Evolutionary conservation across 345 rosid genomes (phyloP), one percentile per base, ranked within the genome.

Genomic region (Eucalyptus decipiens): DNA sequence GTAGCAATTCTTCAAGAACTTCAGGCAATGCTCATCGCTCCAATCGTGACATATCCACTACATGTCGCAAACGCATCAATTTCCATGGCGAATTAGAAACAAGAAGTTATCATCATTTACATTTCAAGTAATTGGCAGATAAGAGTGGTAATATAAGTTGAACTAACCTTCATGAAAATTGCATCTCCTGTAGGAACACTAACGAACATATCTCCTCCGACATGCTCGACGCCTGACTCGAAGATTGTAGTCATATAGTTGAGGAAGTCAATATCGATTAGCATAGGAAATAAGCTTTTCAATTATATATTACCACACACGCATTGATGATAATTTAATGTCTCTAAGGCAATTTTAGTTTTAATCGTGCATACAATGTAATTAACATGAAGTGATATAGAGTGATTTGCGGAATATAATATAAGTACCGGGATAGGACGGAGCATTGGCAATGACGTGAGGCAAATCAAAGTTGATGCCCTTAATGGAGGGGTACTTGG

Each of bases 381-480:
- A 23, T 72, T 24, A 23, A 40, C 28, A 21, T 40, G 30, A 76
- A 21, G 69, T 60, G 69, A 28, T 60, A 13, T 60, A 12, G 17
- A 28, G 16, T 6, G 69, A 60, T 60, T 28, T 56, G 32, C 15
- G 0, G 83, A 24, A 76, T 76, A 42, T 37, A 42, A 21, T 40
- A 21, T 40, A 37, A 76, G 37, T 91, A 89, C 90, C 89, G 1
- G 87, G 87, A 67, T 72, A 72, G 17, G 89, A 26, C 1, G 89
- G 89, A 37, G 92, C 92, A 34, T 54, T 47, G 12, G 47, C 52
- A 37, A 86, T 86, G 6, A 91, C 89, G 18, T 88, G 88, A 50
- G 89, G 89, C 42, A 88, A 67, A 81, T 91, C 92, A 34, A 47
- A 89, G 88, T 91, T 91, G 21, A 88, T 88, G 86, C 89, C 92